Conservation (phyloP, 176 grass and related monocot genomes). For the Juncus effusus region DNA sequence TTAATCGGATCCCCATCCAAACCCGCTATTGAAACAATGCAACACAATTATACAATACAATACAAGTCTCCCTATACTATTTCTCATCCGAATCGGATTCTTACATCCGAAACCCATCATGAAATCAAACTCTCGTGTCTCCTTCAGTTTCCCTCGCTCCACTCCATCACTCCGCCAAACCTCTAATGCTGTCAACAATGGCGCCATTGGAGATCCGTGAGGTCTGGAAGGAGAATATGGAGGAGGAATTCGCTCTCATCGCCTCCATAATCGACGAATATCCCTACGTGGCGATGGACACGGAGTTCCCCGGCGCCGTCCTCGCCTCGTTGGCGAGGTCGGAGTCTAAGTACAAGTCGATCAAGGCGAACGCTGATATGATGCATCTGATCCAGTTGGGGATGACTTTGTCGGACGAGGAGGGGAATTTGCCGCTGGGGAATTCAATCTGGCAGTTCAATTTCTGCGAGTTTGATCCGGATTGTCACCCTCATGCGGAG, state of each 20-base stretch:
- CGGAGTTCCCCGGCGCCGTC: slow-evolving; percentile 70
- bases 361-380: slow-evolving; percentile 54
- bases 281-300: slow-evolving; percentile 62
- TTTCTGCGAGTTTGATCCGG: slow-evolving; percentile 52
- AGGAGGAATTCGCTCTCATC: slow-evolving; percentile 59
- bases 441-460: slow-evolving; percentile 62
- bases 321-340: slow-evolving; percentile 27
- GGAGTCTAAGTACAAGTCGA: slow-evolving; percentile 46
- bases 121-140: too few species aligned
- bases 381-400: slow-evolving; percentile 65
- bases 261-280: slow-evolving; percentile 47
- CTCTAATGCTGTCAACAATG: too few species aligned
- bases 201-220: slow-evolving; percentile 40
- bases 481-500: slow-evolving; percentile 31
- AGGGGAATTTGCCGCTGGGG: not conserved
- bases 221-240: slow-evolving; percentile 66
- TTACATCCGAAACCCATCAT: too few species aligned
- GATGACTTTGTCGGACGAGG: slow-evolving; percentile 42
- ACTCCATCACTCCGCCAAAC: too few species aligned
- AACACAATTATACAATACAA: too few species aligned
- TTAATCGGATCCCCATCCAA: too few species aligned
- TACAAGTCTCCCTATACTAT: too few species aligned
- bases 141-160: too few species aligned
- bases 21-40: too few species aligned
- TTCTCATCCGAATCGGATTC: too few species aligned